Evolutionary conservation across 345 rosid species (phyloP).

Genomic region (Euphorbia pulcherrima): DNA sequence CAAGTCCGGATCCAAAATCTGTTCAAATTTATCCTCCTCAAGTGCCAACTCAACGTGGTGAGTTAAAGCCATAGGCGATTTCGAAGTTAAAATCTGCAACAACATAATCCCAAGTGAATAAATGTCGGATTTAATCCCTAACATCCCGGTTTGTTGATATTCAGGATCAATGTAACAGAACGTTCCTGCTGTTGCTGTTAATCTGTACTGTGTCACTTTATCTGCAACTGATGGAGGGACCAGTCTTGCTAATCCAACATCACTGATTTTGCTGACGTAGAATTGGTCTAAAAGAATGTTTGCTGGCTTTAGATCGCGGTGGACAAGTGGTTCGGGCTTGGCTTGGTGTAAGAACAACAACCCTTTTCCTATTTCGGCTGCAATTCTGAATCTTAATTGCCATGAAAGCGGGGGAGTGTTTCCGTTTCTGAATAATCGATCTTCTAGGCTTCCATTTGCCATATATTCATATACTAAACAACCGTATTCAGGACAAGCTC

Average conservation of each 20-base stretch:
- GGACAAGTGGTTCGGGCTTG: not conserved
- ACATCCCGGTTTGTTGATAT: not conserved
- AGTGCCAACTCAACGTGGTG: not conserved
- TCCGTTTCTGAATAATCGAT: not conserved
- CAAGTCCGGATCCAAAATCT: not conserved
- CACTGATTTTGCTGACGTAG: not conserved
- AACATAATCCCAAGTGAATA: not conserved
- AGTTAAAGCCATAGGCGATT: constrained; percentile 1
- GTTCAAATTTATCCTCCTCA: not conserved
- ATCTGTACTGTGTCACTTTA: not conserved
- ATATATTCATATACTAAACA: constrained; percentile 1
- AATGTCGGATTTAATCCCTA: not conserved
- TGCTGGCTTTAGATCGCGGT: constrained; percentile 6
- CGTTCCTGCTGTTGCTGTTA: not conserved
- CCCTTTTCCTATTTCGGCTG: not conserved
- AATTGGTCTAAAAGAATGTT: not conserved
- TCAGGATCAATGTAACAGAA: constrained; percentile 2
- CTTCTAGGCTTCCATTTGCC: constrained; percentile 4
- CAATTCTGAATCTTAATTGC: not conserved
- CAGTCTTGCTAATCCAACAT: not conserved
- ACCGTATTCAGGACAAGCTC: not conserved
- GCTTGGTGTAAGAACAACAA: constrained; percentile 1
- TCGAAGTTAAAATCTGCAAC: not conserved
- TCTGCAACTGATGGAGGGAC: not conserved
- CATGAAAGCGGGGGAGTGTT: not conserved